A percentile compares a stretch with the other conserved stretches of the same genome.
Evolutionary conservation across 352 stramenopile species (phyloP).

Genomic region (Pseudoperonospora humuli): DNA sequence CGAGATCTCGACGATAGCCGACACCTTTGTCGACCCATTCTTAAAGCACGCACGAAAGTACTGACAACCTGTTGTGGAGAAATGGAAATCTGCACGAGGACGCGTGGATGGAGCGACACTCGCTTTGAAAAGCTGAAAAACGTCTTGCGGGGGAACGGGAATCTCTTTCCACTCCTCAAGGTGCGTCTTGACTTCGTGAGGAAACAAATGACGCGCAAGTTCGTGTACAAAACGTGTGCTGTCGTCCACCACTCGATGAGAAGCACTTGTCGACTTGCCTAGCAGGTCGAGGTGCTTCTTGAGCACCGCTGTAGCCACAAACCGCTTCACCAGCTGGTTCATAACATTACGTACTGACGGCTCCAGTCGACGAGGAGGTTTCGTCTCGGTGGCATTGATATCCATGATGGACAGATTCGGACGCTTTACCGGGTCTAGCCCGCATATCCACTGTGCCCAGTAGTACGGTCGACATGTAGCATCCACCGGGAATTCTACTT

Average conservation of each 20-base stretch:
- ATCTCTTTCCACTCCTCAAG: slow-evolving; percentile 50
- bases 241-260: slow-evolving; percentile 9
- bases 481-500: slow-evolving; percentile 41
- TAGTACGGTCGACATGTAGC: slow-evolving; percentile 44
- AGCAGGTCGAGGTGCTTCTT: slow-evolving; percentile 42
- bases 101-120: slow-evolving; percentile 8
- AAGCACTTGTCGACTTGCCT: slow-evolving; percentile 13
- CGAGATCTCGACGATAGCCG: slow-evolving; percentile 48
- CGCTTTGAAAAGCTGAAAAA: slow-evolving; percentile 41
- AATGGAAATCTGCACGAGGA: slow-evolving; percentile 17
- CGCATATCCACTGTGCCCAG: slow-evolving; percentile 74
- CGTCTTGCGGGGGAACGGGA: slow-evolving; percentile 19
- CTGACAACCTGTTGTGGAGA: slow-evolving; percentile 28
- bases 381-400: neutral
- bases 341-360: slow-evolving; percentile 64
- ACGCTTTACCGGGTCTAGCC: slow-evolving; percentile 43
- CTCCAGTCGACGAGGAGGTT: slow-evolving; percentile 35
- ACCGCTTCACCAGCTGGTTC: slow-evolving; percentile 47
- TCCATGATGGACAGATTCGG: slow-evolving; percentile 5
- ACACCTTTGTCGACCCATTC: slow-evolving; percentile 33
- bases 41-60: slow-evolving; percentile 51
- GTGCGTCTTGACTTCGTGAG: slow-evolving; percentile 34
- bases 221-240: slow-evolving; percentile 24
- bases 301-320: slow-evolving; percentile 34
- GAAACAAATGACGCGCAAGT: slow-evolving; percentile 34